phyloP scores from a whole-genome alignment of 225 moss, liverwort and hornwort species.

The Rhytidiadelphus loreus region DNA sequence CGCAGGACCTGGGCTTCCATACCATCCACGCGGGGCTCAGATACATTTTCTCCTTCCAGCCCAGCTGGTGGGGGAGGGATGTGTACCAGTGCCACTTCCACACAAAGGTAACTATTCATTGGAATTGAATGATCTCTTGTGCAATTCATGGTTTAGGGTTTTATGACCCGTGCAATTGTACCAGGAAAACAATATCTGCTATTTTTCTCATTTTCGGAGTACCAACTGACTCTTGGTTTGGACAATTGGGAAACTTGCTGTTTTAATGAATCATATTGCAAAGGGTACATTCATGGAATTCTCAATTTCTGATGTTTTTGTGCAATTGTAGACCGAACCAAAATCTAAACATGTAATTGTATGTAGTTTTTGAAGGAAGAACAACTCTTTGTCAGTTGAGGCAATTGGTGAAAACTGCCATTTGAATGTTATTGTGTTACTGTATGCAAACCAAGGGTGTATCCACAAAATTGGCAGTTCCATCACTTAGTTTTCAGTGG shows the following conservation, averaged over 20 bases:
- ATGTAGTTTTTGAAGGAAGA: not conserved
- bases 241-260: not conserved
- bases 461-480: not conserved
- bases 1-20: not conserved
- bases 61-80: not conserved
- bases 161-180: accelerated
- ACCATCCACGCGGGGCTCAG: not conserved
- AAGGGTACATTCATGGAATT: not conserved
- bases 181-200: not conserved
- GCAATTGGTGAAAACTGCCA: too few relatives aligned
- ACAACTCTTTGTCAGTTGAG: not conserved
- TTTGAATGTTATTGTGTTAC: too few relatives aligned
- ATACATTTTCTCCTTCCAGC: not conserved
- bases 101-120: too few relatives aligned
- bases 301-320: not conserved
- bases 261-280: not conserved
- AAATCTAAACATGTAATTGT: too few relatives aligned
- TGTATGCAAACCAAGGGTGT: not conserved
- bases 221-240: not conserved
- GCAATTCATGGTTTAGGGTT: accelerated
- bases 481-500: not conserved
- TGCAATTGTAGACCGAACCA: not conserved
- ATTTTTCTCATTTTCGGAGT: accelerated
- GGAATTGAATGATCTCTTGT: too few relatives aligned
- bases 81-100: not conserved